These are phyloP conservation scores for Microbotryum scabiosae DNA, from an alignment of 1,284 basidiomycete genomes.

Conservation along the genomic window DNA sequence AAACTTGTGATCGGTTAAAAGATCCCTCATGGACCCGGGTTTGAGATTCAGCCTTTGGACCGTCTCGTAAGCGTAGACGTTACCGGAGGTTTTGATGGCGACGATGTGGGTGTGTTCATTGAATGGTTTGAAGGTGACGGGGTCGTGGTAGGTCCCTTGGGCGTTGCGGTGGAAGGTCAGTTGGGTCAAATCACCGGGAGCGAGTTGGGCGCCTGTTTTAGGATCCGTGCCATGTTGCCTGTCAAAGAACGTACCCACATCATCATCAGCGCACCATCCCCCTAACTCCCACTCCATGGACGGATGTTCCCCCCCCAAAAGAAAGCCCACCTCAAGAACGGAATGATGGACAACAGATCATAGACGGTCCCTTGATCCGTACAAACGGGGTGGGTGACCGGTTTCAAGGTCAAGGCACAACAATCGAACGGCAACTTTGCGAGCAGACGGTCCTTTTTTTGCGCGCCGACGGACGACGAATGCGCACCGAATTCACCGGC, in stretches of 20 bases:
- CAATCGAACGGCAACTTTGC: slow-evolving; percentile 28
- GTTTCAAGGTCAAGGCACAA: slow-evolving; percentile 35
- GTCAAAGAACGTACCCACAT: not conserved
- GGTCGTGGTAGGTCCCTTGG: slow-evolving; percentile 39
- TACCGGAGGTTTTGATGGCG: slow-evolving; percentile 51
- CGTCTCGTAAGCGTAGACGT: slow-evolving; percentile 78
- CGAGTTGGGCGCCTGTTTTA: slow-evolving; percentile 70
- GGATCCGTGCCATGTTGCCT: slow-evolving; percentile 49
- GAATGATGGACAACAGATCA: slow-evolving; percentile 32
- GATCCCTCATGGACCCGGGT: slow-evolving; percentile 56
- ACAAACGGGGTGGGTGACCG: slow-evolving; percentile 34
- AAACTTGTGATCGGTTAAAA: slow-evolving; percentile 76
- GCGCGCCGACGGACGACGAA: slow-evolving; percentile 17
- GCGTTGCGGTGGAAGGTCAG: slow-evolving; percentile 65
- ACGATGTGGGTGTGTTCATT: slow-evolving; percentile 46
- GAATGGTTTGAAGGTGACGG: slow-evolving; percentile 44
- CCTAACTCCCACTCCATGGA: too few species aligned
- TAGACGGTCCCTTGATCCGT: slow-evolving; percentile 33
- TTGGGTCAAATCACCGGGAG: slow-evolving; percentile 70
- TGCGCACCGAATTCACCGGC: slow-evolving; percentile 23
- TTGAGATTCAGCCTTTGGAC: slow-evolving; percentile 60
- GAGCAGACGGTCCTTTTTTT: slow-evolving; percentile 6
- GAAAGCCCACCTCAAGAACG: not conserved
- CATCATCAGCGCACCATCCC: not conserved
- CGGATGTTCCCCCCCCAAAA: too few species aligned